Evolutionary conservation across 345 rosid genomes (phyloP), one percentile per base, ranked within the genome.

Genomic region (Odontarrhena argentea): DNA sequence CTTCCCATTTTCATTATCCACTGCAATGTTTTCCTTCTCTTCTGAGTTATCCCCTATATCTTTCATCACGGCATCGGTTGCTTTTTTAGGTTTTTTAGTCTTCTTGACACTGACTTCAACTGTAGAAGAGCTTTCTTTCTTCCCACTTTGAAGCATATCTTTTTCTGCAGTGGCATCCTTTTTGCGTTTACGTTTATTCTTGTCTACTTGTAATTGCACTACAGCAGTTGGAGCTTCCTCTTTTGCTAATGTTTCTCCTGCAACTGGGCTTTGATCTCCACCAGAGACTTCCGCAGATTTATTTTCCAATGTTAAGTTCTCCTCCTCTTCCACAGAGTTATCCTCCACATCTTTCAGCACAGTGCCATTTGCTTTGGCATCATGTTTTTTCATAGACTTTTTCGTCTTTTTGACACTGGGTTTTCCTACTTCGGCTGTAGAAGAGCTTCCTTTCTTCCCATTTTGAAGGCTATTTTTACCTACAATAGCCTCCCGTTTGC

Each of bases 11-110:
- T 22, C 38, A 9, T 60, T 38, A 38, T 60, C 50, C 70, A 70
- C 68, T 32, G 70, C 80, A 44, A 13, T 50, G 41, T 79, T 85
- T 78, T 87, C 92, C 69, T 82, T 77, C 60, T 81, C 85, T 43
- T 77, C 76, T 68, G 44, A 50, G 26, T 63, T 65, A 47, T 52
- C 69, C 38, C 64, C 70, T 8, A 24, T 34, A 5, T 41, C 69
- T 32, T 55, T 55, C 76, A 48, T 38, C 25, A 57, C 55, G 58
- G 43, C 14, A 42, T 52, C 68, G 41, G 61, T 11, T 54, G 22
- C 53, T 37, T 71, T 71, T 57, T 60, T 68, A 26, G 74, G 52
- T 10, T 76, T 45, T 26, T 55, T 73, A 13, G 42, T 14, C 59
- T 70, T 66, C 63, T 59, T 51, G 67, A 11, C 69, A 62, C 58